phyloP scores from a whole-genome alignment of 345 rosid genomes.

The Mallotus nudiflorus region DNA sequence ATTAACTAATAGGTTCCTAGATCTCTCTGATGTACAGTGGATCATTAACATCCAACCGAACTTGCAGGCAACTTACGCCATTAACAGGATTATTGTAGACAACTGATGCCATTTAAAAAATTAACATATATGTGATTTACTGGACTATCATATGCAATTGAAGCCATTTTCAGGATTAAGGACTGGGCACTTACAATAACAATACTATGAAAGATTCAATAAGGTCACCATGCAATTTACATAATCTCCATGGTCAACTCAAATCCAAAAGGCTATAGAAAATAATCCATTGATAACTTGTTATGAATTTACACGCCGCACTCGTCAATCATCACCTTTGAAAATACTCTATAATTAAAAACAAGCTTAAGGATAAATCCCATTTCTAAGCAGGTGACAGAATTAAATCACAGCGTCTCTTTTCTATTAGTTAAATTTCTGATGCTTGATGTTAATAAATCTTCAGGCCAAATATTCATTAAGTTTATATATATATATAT shows the following conservation, averaged over 20 bases:
- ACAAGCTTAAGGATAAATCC: neutral
- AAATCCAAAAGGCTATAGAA: neutral
- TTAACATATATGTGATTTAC: too few relatives aligned
- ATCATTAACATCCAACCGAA: neutral
- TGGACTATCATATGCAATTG: too few relatives aligned
- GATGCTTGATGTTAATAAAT: neutral
- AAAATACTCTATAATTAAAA: neutral
- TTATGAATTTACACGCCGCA: neutral
- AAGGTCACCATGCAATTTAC: neutral
- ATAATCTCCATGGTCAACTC: neutral
- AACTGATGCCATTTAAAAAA: neutral
- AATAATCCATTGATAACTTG: neutral
- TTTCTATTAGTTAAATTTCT: neutral
- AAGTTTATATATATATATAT: neutral
- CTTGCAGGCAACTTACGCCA: neutral
- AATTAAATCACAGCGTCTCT: neutral
- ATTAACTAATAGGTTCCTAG: neutral
- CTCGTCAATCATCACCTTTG: neutral
- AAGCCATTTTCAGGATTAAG: neutral
- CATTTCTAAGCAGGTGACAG: neutral
- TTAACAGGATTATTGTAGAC: too few relatives aligned
- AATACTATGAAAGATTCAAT: neutral
- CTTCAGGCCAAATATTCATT: neutral
- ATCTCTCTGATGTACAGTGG: neutral
- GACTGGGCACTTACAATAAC: neutral